Evolutionary conservation across 2,329 filamentous ascomycete species (phyloP), one percentile per base, ranked within the genome.

Genomic region (Dactylellina leptospora): DNA sequence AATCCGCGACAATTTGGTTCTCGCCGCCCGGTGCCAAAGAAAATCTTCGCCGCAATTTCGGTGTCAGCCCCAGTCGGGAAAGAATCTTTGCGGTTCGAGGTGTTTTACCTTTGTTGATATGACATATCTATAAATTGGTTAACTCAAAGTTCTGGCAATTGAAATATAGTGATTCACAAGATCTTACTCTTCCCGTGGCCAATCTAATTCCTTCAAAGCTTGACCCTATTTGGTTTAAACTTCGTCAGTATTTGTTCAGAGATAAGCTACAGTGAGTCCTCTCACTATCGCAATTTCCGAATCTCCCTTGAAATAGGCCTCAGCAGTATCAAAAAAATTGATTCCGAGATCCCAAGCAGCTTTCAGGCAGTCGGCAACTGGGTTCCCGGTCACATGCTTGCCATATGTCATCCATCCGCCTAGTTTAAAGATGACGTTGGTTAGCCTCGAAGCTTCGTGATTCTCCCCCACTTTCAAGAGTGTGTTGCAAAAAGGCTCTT

Each of bases 311-410:
- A 83, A 81, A 76, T 87, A 88, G 11, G 20, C 81, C 78, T 88
- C 85, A 38, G 86, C 85, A 40, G 83, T 85, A 77, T 87, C 86
- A 75, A 88, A 88, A 79, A 87, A 87, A 80, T 87, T 88, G 77
- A 88, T 82, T 4, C 86, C 86, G 51, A 80, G 80, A 74, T 87
- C 84, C 74, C 85, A 87, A 5, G 86, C 86, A 1, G 84, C 83
- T 77, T 85, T 80, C 73, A 85, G 80, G 70, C 79, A 81, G 0
- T 77, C 78, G 45, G 79, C 78, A 0, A 74, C 72, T 5, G 72
- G 64, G 28, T 72, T 74, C 2, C 72, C 72, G 4, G 58, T 72
- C 28, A 74, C 66, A 25, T 69, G 64, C n/a, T 69, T 69, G 78
- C 80, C 42, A 79, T 79, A 27, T 80, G 78, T 60, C 50, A 70